phyloP scores from a whole-genome alignment of 805 yeast species.

The Saccharomyces paradoxus region DNA sequence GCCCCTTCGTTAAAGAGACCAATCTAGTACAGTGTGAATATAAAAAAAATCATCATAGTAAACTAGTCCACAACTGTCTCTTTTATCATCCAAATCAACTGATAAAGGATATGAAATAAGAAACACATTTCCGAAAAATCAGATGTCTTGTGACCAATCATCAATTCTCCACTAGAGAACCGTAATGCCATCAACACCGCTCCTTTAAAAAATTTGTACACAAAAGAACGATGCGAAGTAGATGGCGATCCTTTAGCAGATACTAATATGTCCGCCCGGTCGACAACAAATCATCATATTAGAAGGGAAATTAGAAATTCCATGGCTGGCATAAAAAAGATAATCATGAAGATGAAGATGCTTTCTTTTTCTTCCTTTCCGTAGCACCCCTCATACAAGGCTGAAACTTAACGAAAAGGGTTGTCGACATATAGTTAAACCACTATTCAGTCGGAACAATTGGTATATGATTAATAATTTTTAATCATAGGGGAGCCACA shows the following conservation, averaged over 20 bases:
- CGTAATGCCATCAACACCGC: slow-evolving; percentile 17
- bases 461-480: slow-evolving; percentile 25
- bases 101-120: background rate
- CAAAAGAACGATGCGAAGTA: slow-evolving; percentile 23
- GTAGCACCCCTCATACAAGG: slow-evolving; percentile 35
- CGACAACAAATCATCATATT: slow-evolving; percentile 35
- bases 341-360: background rate
- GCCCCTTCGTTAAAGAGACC: slow-evolving; percentile 16
- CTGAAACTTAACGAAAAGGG: slow-evolving; percentile 41
- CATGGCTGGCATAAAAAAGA: background rate
- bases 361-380: background rate
- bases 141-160: slow-evolving; percentile 36
- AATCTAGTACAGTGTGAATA: slow-evolving; percentile 36
- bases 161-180: slow-evolving; percentile 28
- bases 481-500: slow-evolving; percentile 21
- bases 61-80: background rate
- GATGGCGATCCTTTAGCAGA: slow-evolving; percentile 20
- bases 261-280: slow-evolving; percentile 45
- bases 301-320: slow-evolving; percentile 1
- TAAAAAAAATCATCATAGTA: slow-evolving; percentile 15
- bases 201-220: slow-evolving; percentile 33
- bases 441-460: slow-evolving; percentile 38
- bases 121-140: slow-evolving; percentile 12
- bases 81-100: slow-evolving; percentile 2
- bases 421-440: slow-evolving; percentile 35